A percentile compares a stretch with the other conserved stretches of the same genome.
Evolutionary conservation across 176 grass and related monocot genomes (phyloP).

Genomic region (Neostapfia colusana): DNA sequence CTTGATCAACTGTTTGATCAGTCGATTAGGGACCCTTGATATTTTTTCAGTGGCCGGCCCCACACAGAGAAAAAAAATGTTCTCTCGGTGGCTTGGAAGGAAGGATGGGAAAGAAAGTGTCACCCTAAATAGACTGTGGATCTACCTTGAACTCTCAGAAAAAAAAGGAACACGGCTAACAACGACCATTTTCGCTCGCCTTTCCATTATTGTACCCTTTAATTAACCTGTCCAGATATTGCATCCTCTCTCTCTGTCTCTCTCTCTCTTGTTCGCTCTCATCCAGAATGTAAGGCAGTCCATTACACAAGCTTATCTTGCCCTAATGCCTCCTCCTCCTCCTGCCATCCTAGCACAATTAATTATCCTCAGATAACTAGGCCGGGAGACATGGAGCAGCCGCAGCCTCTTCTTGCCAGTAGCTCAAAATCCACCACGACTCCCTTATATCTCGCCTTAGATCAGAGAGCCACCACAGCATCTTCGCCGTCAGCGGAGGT

Average conservation of each 20-base stretch:
- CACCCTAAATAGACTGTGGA: too few species aligned
- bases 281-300: constrained; percentile 35
- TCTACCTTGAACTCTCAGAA: too few species aligned
- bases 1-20: too few species aligned
- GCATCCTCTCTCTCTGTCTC: neutral
- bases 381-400: constrained; percentile 48
- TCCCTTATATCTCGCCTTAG: constrained; percentile 37
- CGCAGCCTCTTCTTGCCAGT: constrained; percentile 42
- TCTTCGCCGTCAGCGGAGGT: constrained; percentile 15
- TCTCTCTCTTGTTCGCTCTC: too few species aligned
- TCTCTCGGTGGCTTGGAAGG: too few species aligned
- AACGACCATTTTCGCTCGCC: constrained; percentile 36
- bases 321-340: constrained; percentile 34
- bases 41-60: too few species aligned
- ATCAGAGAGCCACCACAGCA: constrained; percentile 27
- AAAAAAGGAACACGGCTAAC: too few species aligned
- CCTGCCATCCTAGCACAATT: constrained; percentile 15
- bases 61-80: too few species aligned
- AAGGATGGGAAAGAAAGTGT: too few species aligned
- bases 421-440: constrained; percentile 45
- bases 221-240: constrained; percentile 25
- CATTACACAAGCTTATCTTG: constrained; percentile 17
- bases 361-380: constrained; percentile 35
- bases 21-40: too few species aligned
- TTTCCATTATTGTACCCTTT: constrained; percentile 42